These are phyloP conservation scores for Podila epicladia DNA, from an alignment of 192 early-diverging fungal genomes.

Conservation along the genomic window DNA sequence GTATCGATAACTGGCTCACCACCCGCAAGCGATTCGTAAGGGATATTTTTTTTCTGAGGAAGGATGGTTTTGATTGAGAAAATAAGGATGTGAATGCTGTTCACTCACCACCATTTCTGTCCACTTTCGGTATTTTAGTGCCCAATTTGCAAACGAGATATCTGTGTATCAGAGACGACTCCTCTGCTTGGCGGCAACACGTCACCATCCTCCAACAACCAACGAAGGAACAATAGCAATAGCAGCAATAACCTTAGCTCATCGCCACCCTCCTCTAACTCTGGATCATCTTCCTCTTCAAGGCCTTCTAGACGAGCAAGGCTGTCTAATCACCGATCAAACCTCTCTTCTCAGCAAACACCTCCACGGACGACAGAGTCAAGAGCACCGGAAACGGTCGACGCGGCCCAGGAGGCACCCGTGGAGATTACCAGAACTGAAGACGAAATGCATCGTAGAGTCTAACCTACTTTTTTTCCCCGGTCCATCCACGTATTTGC, in stretches of 20 bases:
- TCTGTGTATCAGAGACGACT: slow-evolving; percentile 51
- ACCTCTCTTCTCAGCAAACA: not conserved
- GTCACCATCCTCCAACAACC: not conserved
- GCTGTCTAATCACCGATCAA: not conserved
- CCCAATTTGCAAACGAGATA: slow-evolving; percentile 57
- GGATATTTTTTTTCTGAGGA: slow-evolving; percentile 33
- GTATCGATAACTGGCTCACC: slow-evolving; percentile 94
- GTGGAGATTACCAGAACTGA: not conserved
- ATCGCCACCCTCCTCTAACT: not conserved
- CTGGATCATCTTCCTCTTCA: slow-evolving; percentile 1
- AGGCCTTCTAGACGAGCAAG: not conserved
- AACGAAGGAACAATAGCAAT: not conserved
- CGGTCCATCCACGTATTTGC: no score
- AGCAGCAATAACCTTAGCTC: no score
- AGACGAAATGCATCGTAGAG: not conserved
- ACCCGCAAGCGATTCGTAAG: slow-evolving; percentile 89
- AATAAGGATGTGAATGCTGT: not conserved
- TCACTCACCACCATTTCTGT: slow-evolving; percentile 1
- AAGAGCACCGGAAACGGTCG: not conserved
- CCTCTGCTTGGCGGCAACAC: slow-evolving; percentile 18
- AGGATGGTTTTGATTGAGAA: no score
- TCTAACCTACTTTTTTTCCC: not conserved
- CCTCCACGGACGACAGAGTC: not conserved
- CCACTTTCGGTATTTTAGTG: slow-evolving; percentile 23
- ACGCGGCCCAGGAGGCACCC: no score